Base-by-base conservation (phyloP, 108 stramenopile genomes). In the Nitzschia sp. region DNA sequence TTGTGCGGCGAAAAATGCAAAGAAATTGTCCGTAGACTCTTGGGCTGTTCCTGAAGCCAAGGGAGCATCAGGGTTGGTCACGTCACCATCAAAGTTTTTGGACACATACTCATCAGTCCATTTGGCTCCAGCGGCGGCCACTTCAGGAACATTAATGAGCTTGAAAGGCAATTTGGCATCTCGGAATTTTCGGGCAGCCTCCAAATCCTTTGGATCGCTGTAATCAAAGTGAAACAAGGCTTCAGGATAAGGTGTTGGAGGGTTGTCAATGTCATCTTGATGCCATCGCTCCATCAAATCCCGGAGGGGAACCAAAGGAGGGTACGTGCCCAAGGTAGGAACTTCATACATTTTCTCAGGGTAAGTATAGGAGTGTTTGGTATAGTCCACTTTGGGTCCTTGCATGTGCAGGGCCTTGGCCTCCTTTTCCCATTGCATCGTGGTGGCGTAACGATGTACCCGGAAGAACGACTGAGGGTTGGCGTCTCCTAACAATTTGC, bases 101-200 rank as follows among this genome's bases (percentile, higher is more conserved):
- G 80, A 40, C 21, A 93, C 60, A 72, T 93, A 93, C n/a, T 89
- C 88, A 65, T 93, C 92, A 0, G 89, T 91, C 92, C 92, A 93
- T 51, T 86, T 90, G 24, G 55, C 25, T 1, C 76, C 77, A 8
- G 88, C 89, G 11, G 63, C 75, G n/a, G 62, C 24, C 10, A 93
- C 74, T 50, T 93, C 92, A 2, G 92, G 89, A 0, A 93, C 87
- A 70, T 90, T 84, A 70, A 84, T 81, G 8, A 91, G 54, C 63
- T 93, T 93, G 63, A 93, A 93, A 0, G 92, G 92, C 34, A 93
- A 60, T 65, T 90, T 85, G 21, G 82, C 81, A 56, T 87, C 80
- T 11, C 92, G 84, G 51, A 83, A 91, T 51, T 75, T 67, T 11
- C 63, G 38, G 37, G 92, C 92, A 41, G 75, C 78, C 53, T 78